Percentiles rank a stretch among this genome's conserved stretches.
Evolutionary conservation across 176 grass and related monocot genomes (phyloP).

Genomic region (Thinopyrum elongatum): DNA sequence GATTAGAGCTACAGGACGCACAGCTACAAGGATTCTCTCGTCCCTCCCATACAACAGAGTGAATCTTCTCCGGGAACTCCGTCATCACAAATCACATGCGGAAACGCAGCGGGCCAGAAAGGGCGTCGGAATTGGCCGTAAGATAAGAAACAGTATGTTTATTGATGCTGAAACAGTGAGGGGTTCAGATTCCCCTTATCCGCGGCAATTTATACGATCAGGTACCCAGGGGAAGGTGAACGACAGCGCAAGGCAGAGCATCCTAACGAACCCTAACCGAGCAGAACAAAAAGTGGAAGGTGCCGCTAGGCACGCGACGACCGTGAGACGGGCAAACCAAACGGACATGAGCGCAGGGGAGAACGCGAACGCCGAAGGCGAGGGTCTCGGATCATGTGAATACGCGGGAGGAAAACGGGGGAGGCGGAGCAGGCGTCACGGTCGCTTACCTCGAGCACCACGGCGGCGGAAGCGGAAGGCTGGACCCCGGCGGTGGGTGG

Average conservation of each 20-base stretch:
- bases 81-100: neutral
- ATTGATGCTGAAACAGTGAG: neutral
- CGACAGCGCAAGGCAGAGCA: neutral
- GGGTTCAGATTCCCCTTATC: neutral
- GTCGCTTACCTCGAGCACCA: neutral
- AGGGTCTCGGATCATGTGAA: slow-evolving; percentile 1
- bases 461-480: neutral
- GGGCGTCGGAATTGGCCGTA: neutral
- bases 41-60: neutral
- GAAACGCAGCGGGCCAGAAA: neutral
- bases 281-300: neutral
- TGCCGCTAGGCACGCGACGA: neutral
- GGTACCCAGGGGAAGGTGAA: neutral
- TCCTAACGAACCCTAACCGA: neutral
- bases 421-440: neutral
- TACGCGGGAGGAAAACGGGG: neutral
- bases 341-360: neutral
- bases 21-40: neutral
- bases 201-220: neutral
- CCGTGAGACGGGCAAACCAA: neutral
- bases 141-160: neutral
- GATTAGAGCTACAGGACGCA: neutral
- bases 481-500: slow-evolving; percentile 15
- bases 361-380: neutral
- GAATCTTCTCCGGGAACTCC: neutral